Percentiles rank a stretch among this genome's conserved stretches.
These are phyloP conservation scores for Plasmopara halstedii DNA, from an alignment of 352 stramenopile species.

Conservation along the genomic window DNA sequence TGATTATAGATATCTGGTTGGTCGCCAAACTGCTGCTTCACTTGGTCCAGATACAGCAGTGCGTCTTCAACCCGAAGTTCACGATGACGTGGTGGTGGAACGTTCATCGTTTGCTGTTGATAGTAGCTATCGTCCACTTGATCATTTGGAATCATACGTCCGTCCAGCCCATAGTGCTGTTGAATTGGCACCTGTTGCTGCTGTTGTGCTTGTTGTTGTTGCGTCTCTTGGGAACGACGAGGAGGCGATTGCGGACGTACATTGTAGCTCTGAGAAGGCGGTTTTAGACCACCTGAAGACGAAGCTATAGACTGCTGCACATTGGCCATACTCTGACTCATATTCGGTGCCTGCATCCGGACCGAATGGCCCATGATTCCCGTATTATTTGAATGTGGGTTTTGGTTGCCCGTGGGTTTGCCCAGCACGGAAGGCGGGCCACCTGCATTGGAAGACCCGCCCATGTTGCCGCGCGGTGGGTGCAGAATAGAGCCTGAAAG, in stretches of 20 bases:
- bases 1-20: slow-evolving; percentile 99
- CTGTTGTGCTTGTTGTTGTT: slow-evolving; percentile 36
- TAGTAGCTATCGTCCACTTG: slow-evolving; percentile 38
- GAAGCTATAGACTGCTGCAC: slow-evolving; percentile 23
- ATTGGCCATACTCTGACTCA: slow-evolving; percentile 39
- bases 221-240: slow-evolving; percentile 29
- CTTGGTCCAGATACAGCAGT: slow-evolving; percentile 98
- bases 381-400: slow-evolving; percentile 12
- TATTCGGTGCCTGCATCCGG: slow-evolving; percentile 40
- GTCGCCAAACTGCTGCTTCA: slow-evolving; percentile 99
- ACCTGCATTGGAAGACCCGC: slow-evolving; percentile 16
- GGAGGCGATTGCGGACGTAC: slow-evolving; percentile 38
- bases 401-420: slow-evolving; percentile 34
- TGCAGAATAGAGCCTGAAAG: slow-evolving; percentile 65
- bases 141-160: slow-evolving; percentile 36
- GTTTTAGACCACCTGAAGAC: slow-evolving; percentile 26
- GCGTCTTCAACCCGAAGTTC: slow-evolving; percentile 96
- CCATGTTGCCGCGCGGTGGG: slow-evolving; percentile 37
- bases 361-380: slow-evolving; percentile 52
- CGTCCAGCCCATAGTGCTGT: slow-evolving; percentile 55
- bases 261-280: slow-evolving; percentile 23
- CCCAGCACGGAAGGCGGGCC: slow-evolving; percentile 43
- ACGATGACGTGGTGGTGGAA: slow-evolving; percentile 40
- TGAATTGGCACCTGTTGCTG: slow-evolving; percentile 37
- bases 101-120: slow-evolving; percentile 21